These are phyloP conservation scores for Penicillium olsonii DNA, from an alignment of 2,329 filamentous ascomycete species.

Conservation along the genomic window DNA sequence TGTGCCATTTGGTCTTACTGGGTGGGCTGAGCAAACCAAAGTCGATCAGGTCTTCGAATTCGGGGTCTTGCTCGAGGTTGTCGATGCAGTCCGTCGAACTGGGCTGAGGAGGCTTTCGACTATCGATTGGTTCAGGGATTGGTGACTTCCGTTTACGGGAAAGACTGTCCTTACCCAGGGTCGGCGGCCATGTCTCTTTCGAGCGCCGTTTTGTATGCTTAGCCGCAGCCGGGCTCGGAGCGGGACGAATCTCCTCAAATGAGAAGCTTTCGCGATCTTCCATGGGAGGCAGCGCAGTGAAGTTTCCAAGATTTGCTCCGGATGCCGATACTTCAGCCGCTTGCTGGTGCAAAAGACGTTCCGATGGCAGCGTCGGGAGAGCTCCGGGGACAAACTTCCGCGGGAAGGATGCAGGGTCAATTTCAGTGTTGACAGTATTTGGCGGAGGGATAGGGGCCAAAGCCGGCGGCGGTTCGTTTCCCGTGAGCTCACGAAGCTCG, in stretches of 20 bases:
- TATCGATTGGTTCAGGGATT: slow-evolving; percentile 31
- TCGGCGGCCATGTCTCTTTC: slow-evolving; percentile 18
- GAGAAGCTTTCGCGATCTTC: slow-evolving; percentile 15
- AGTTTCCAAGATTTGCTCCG: slow-evolving; percentile 3
- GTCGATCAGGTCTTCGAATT: slow-evolving; percentile 17
- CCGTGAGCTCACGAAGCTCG: slow-evolving; percentile 54
- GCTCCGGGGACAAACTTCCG: slow-evolving; percentile 45
- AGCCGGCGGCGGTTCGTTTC: slow-evolving; percentile 33
- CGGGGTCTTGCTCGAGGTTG: slow-evolving; percentile 10
- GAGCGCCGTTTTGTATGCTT: slow-evolving; percentile 19
- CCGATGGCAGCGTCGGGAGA: slow-evolving; percentile 49
- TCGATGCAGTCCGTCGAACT: slow-evolving; percentile 16
- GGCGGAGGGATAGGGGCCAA: slow-evolving; percentile 14
- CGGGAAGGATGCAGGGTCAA: slow-evolving; percentile 26
- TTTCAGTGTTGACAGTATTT: slow-evolving; percentile 26
- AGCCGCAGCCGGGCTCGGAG: slow-evolving; percentile 4
- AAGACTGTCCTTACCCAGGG: slow-evolving; percentile 31
- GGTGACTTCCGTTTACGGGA: slow-evolving; percentile 40
- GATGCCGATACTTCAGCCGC: slow-evolving; percentile 16
- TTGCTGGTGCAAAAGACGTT: slow-evolving; percentile 44
- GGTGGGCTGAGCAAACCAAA: slow-evolving; percentile 21
- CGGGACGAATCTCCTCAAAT: slow-evolving; percentile 11
- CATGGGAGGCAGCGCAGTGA: slow-evolving; percentile 19
- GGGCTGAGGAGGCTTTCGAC: slow-evolving; percentile 23
- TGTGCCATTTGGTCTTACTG: slow-evolving; percentile 33